Evolutionary conservation across 306 rosid genomes (phyloP).

Genomic region (Cicer pinnatifidum): DNA sequence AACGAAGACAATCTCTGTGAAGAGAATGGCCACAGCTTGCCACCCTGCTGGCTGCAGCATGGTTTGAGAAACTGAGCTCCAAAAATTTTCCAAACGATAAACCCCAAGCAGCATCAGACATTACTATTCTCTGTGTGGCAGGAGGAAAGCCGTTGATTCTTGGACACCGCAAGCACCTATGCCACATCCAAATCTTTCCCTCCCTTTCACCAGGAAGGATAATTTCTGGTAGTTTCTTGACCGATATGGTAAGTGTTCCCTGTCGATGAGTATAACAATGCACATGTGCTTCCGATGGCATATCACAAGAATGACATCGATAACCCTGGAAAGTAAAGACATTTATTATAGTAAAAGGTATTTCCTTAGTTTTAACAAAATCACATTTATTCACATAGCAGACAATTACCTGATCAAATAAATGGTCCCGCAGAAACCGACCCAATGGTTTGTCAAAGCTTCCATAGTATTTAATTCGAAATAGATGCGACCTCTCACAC

Average conservation of each 20-base stretch:
- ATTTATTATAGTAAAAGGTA: slow-evolving; percentile 39
- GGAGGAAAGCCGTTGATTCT: slow-evolving; percentile 90
- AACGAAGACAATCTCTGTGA: slow-evolving; percentile 98
- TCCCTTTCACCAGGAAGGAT: slow-evolving; percentile 90
- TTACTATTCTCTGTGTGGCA: slow-evolving; percentile 85
- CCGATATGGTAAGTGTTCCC: slow-evolving; percentile 96
- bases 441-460: slow-evolving; percentile 94
- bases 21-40: slow-evolving; percentile 99
- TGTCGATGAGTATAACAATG: slow-evolving; percentile 94
- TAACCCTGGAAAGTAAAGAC: slow-evolving; percentile 62
- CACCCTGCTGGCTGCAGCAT: slow-evolving; percentile 97
- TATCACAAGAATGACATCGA: slow-evolving; percentile 78
- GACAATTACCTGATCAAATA: slow-evolving; percentile 86
- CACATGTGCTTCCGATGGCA: slow-evolving; percentile 98
- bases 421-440: slow-evolving; percentile 83
- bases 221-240: slow-evolving; percentile 74
- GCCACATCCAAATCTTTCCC: slow-evolving; percentile 99
- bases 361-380: slow-evolving; percentile 33
- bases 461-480: slow-evolving; percentile 96
- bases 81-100: slow-evolving; percentile 96
- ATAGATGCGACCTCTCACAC: slow-evolving; percentile 93
- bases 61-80: slow-evolving; percentile 99
- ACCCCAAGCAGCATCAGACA: slow-evolving; percentile 99
- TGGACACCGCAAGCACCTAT: slow-evolving; percentile 94
- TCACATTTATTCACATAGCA: slow-evolving; percentile 26